These are phyloP conservation scores for Pseudognaphalium luteoalbum DNA, from an alignment of 129 eudicot species.

Conservation along the genomic window DNA sequence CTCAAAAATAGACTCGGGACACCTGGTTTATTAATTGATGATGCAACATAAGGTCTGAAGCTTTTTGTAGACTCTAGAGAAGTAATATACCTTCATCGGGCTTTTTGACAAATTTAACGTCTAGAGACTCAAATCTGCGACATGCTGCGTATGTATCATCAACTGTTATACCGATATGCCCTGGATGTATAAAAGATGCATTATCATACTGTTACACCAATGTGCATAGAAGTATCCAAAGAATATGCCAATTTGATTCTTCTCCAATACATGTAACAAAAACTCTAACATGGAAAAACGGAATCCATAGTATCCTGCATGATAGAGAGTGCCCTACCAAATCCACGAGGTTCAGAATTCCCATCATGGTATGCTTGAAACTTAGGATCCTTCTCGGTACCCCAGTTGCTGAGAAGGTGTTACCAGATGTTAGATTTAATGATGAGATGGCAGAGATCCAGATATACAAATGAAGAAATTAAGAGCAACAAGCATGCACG, in stretches of 20 bases:
- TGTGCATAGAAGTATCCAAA: background rate
- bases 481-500: background rate
- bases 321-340: constrained; percentile 49
- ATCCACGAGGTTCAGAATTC: constrained; percentile 89
- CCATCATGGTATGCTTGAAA: constrained; percentile 80
- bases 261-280: background rate
- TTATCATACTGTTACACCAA: background rate
- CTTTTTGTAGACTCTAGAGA: constrained; percentile 11
- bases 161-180: constrained; percentile 96
- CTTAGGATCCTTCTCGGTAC: constrained; percentile 79
- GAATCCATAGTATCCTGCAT: background rate
- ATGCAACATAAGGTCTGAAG: constrained; percentile 10
- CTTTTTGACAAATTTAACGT: constrained; percentile 84
- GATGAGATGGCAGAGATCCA: background rate
- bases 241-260: constrained; percentile 2
- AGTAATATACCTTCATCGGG: constrained; percentile 76
- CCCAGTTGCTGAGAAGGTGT: constrained; percentile 74
- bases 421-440: constrained; percentile 10
- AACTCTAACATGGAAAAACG: background rate
- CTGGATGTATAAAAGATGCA: constrained; percentile 41
- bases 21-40: constrained; percentile 13
- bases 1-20: too few species aligned
- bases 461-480: background rate
- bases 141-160: constrained; percentile 88
- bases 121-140: constrained; percentile 66